Conservation (phyloP, 1,139 yeast genomes). For the Yamadazyma spencermartinsiae region DNA sequence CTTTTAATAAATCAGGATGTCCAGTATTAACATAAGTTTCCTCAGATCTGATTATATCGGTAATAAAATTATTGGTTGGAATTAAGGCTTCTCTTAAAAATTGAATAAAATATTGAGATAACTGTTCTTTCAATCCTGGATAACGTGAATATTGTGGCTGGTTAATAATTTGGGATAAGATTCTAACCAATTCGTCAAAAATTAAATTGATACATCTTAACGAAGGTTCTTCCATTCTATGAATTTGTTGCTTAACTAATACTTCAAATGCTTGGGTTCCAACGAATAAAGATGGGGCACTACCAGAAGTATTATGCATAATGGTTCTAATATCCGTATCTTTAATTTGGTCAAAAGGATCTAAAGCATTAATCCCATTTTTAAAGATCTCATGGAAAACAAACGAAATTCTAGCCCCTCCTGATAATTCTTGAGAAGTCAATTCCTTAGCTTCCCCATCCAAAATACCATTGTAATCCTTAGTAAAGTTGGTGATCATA, state of each 20-base stretch:
- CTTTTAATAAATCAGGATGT: constrained; percentile 93
- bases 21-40: constrained; percentile 96
- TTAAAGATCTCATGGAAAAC: constrained; percentile 96
- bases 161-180: constrained; percentile 78
- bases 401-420: constrained; percentile 97
- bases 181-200: constrained; percentile 91
- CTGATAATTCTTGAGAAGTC: constrained; percentile 80
- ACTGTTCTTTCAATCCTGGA: constrained; percentile 85
- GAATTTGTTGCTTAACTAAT: constrained; percentile 91
- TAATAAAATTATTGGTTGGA: constrained; percentile 85
- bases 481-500: constrained; percentile 89
- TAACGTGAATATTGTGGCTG: constrained; percentile 85
- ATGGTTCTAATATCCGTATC: constrained; percentile 98
- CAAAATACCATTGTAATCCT: constrained; percentile 86
- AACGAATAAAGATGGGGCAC: constrained; percentile 95
- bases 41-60: constrained; percentile 80
- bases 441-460: constrained; percentile 94
- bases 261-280: constrained; percentile 98
- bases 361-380: constrained; percentile 88
- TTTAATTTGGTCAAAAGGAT: constrained; percentile 96
- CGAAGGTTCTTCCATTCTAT: constrained; percentile 92
- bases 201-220: constrained; percentile 85
- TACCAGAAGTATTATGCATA: constrained; percentile 94
- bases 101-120: constrained; percentile 75
- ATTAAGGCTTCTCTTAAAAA: constrained; percentile 76